Evolutionary conservation across 2,329 filamentous ascomycete genomes (phyloP), one percentile per base, ranked within the genome.

Genomic region (Hirsutella rhossiliensis): DNA sequence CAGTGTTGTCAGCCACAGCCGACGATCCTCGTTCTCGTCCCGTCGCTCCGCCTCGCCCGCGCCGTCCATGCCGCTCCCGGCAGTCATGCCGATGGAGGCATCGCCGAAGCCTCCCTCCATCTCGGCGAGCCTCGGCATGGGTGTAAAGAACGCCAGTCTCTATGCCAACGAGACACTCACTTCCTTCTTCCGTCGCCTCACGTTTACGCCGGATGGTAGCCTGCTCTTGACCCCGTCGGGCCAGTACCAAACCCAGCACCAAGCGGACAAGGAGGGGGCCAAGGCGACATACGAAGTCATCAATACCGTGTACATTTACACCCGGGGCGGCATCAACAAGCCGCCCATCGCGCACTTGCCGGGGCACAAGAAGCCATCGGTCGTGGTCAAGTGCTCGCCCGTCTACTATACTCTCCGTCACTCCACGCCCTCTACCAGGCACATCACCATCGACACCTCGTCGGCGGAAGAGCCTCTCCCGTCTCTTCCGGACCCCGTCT

Each of bases 251-350:
- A 84, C 83, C 2, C 78, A 87, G 42, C 78, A 87, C 51, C 77
- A 79, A 40, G 51, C 60, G 2, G 68, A 81, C 19, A 76, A 76
- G 41, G 84, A 88, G 49, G n/a, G n/a, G n/a, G 66, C 72, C 2
- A 94, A 89, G 61, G 74, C 79, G 0, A 75, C 75, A 1, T 90
- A 92, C 53, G 90, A 98, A 52, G 76, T 96, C 42, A 88, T 85
- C 54, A 98, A 98, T 59, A 98, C 92, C 0, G 94, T 98, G 19
- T 98, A 98, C 64, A 92, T 98, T 43, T 98, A 98, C 63, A 96
- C 90, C 0, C 76, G 92, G 54, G 92, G 89, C 28, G 92, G 92
- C 20, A 87, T 98, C 57, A 97, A 96, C 66, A 96, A 94, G 61
- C 88, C 92, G 1, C 92, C 92, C 3, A 84, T 97, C 45, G 88